Percentiles rank a stretch among this genome's conserved stretches.
Evolutionary conservation across 257 asterid genomes (phyloP).

Genomic region (Plectranthus barbatus): DNA sequence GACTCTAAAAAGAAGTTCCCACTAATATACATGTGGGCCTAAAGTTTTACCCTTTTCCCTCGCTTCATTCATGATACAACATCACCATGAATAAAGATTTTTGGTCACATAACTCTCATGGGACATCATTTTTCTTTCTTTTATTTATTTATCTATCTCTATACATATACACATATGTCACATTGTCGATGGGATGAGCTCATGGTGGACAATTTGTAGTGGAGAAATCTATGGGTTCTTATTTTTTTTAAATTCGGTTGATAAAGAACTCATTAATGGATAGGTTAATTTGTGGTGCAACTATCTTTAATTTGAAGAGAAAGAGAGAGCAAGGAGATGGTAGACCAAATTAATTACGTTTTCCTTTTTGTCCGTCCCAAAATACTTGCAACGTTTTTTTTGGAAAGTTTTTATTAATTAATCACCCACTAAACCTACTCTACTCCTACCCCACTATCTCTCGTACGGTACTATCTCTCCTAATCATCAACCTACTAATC

Average conservation of each 20-base stretch:
- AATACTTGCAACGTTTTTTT: no score
- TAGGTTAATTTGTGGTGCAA: not conserved
- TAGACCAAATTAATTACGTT: no score
- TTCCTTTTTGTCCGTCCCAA: no score
- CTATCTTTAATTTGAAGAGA: no score
- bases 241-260: not conserved
- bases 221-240: not conserved
- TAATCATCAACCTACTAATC: no score
- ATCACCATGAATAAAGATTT: slow-evolving; percentile 10
- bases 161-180: not conserved
- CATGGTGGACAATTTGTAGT: not conserved
- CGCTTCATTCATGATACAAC: slow-evolving; percentile 14
- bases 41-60: slow-evolving; percentile 20
- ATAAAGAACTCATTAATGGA: not conserved
- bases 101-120: slow-evolving; percentile 9
- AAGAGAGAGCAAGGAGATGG: no score
- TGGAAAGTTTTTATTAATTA: no score
- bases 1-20: slow-evolving; percentile 78
- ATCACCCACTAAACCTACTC: no score
- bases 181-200: not conserved
- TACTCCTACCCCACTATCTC: no score
- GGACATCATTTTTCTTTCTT: not conserved
- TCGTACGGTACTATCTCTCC: no score
- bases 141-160: no score
- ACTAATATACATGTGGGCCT: slow-evolving; percentile 54